These are phyloP conservation scores for Cicer cuneatum DNA, from an alignment of 306 rosid genomes.

Conservation along the genomic window DNA sequence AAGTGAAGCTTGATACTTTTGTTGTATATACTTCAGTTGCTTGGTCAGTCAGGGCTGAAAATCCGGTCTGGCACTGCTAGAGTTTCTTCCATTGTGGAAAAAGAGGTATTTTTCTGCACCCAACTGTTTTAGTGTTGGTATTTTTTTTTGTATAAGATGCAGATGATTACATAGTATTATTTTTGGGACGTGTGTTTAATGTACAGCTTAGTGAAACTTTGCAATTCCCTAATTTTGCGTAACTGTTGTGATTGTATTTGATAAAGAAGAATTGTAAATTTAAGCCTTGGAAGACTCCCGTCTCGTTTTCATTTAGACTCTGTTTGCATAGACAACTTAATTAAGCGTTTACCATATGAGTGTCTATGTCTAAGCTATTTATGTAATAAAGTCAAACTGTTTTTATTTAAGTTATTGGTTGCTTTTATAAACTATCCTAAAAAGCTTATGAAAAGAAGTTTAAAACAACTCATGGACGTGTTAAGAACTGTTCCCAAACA, in stretches of 20 bases:
- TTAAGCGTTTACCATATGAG: too few relatives aligned
- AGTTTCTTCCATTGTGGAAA: conserved; percentile 55
- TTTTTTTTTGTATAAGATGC: background rate
- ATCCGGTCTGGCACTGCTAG: conserved; percentile 50
- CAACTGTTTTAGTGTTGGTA: background rate
- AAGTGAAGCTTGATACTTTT: background rate
- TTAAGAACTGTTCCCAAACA: too few relatives aligned
- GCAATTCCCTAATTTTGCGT: background rate
- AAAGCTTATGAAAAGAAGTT: too few relatives aligned
- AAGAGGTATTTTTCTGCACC: conserved; percentile 53
- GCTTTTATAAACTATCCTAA: too few relatives aligned
- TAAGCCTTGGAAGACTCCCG: background rate
- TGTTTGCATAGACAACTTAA: too few relatives aligned
- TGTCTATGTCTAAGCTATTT: too few relatives aligned
- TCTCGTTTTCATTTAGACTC: background rate
- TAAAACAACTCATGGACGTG: too few relatives aligned
- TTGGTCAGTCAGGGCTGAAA: conserved; percentile 53
- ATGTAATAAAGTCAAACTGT: too few relatives aligned
- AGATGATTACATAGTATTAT: conserved; percentile 2
- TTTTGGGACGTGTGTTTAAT: conserved; percentile 7
- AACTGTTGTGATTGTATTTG: conserved; percentile 6
- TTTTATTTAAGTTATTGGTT: too few relatives aligned
- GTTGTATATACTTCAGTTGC: conserved; percentile 48
- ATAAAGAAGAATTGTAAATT: background rate
- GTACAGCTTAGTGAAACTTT: background rate